These are phyloP conservation scores for Avena sativa DNA, from an alignment of 176 grass and related monocot genomes.

Conservation along the genomic window DNA sequence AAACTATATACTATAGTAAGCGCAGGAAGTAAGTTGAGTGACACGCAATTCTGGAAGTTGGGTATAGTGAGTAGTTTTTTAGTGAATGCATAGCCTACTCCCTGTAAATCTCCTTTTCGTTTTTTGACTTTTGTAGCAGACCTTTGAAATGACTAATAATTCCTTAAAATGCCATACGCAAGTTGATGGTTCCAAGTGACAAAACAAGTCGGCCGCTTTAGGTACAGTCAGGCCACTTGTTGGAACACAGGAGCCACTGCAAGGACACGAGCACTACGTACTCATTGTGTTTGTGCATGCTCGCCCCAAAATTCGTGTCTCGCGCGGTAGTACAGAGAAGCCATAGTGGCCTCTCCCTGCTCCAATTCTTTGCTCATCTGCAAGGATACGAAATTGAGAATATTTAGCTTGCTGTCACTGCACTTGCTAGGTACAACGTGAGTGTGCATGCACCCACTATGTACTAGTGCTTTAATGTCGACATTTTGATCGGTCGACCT, in stretches of 20 bases:
- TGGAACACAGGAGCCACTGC: neutral
- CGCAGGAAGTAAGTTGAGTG: neutral
- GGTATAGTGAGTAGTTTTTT: neutral
- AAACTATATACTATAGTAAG: neutral
- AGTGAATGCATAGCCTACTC: conserved; percentile 23
- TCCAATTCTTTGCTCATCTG: neutral
- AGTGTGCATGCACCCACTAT: too few relatives aligned
- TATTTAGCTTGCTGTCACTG: conserved; percentile 1
- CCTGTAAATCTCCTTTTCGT: neutral
- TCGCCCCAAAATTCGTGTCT: neutral
- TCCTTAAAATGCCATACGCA: conserved; percentile 30
- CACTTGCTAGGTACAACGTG: neutral
- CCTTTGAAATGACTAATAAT: neutral
- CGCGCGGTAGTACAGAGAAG: neutral
- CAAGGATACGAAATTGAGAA: conserved; percentile 12
- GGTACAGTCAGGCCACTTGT: neutral
- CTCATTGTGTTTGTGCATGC: neutral
- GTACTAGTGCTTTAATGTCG: too few relatives aligned
- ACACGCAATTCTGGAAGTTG: conserved; percentile 28
- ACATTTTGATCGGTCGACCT: too few relatives aligned
- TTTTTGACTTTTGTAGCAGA: conserved; percentile 32
- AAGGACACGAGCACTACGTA: neutral
- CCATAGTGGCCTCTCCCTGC: neutral
- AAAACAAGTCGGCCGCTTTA: conserved; percentile 22
- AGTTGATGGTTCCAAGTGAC: conserved; percentile 28